Percentiles rank a stretch among this genome's conserved stretches.
Evolutionary conservation across 306 rosid species (phyloP).

Genomic region (Lagenaria siceraria): DNA sequence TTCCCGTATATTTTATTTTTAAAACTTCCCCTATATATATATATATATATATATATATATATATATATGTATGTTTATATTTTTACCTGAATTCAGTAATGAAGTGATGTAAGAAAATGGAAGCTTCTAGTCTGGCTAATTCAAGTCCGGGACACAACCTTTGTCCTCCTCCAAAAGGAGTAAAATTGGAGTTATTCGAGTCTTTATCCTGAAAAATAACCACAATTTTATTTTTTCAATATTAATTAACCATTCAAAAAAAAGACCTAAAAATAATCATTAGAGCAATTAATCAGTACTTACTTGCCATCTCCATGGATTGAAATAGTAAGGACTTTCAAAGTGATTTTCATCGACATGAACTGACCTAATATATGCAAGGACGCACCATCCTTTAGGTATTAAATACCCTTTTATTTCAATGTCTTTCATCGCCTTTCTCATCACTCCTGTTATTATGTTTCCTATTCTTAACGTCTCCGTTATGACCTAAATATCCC

Average conservation of each 20-base stretch:
- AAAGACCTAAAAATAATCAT: background rate
- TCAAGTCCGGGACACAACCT: slow-evolving; percentile 95
- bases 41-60: background rate
- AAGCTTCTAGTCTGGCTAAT: slow-evolving; percentile 80
- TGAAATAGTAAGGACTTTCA: slow-evolving; percentile 71
- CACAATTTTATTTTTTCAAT: background rate
- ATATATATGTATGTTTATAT: background rate
- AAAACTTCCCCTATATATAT: too few relatives aligned
- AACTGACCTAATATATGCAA: slow-evolving; percentile 79
- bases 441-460: slow-evolving; percentile 75
- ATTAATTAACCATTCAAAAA: background rate
- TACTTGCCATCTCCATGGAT: slow-evolving; percentile 98
- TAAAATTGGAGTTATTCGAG: slow-evolving; percentile 20
- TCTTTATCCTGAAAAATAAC: background rate
- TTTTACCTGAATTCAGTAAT: slow-evolving; percentile 82
- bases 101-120: slow-evolving; percentile 74
- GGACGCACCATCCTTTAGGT: slow-evolving; percentile 90
- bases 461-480: slow-evolving; percentile 75
- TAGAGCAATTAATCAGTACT: background rate
- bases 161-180: slow-evolving; percentile 96
- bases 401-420: slow-evolving; percentile 74
- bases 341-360: slow-evolving; percentile 66
- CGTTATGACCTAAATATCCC: slow-evolving; percentile 42
- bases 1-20: too few relatives aligned
- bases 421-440: slow-evolving; percentile 65